Evolutionary conservation across 2,329 filamentous ascomycete genomes (phyloP).

Genomic region (Ophiosphaerella herpotricha): DNA sequence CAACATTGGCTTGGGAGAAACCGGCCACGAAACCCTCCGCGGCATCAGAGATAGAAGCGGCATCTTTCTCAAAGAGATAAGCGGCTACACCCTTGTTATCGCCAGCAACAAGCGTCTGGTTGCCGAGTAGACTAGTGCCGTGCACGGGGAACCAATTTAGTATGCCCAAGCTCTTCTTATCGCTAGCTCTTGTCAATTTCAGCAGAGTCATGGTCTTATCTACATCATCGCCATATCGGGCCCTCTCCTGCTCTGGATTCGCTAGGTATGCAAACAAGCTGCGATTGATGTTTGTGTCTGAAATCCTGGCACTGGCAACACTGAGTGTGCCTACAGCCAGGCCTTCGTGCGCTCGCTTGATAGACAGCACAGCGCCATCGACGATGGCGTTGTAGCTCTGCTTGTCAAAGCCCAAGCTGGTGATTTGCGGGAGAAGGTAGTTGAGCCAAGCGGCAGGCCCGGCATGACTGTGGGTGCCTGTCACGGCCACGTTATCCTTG

Average conservation of each 20-base stretch:
- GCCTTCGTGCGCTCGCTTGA: conserved; percentile 77
- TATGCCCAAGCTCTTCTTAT: conserved; percentile 77
- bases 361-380: conserved; percentile 79
- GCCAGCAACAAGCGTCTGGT: conserved; percentile 89
- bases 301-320: conserved; percentile 70
- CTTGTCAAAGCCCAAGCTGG: conserved; percentile 80
- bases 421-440: conserved; percentile 90
- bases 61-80: conserved; percentile 76
- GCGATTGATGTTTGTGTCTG: conserved; percentile 83
- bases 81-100: conserved; percentile 97
- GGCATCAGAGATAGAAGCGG: conserved; percentile 55
- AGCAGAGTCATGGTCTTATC: conserved; percentile 83
- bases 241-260: conserved; percentile 78
- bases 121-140: conserved; percentile 86
- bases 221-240: conserved; percentile 66
- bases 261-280: conserved; percentile 86
- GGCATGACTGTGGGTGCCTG: conserved; percentile 90
- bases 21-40: conserved; percentile 80
- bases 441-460: conserved; percentile 94
- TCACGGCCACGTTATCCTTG: conserved; percentile 82
- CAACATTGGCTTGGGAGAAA: conserved; percentile 90
- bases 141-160: conserved; percentile 93
- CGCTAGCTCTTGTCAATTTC: conserved; percentile 73
- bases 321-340: conserved; percentile 72
- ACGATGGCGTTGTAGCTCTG: conserved; percentile 91